phyloP scores from a whole-genome alignment of 2,329 filamentous ascomycete genomes.

The Talaromyces sp. region DNA sequence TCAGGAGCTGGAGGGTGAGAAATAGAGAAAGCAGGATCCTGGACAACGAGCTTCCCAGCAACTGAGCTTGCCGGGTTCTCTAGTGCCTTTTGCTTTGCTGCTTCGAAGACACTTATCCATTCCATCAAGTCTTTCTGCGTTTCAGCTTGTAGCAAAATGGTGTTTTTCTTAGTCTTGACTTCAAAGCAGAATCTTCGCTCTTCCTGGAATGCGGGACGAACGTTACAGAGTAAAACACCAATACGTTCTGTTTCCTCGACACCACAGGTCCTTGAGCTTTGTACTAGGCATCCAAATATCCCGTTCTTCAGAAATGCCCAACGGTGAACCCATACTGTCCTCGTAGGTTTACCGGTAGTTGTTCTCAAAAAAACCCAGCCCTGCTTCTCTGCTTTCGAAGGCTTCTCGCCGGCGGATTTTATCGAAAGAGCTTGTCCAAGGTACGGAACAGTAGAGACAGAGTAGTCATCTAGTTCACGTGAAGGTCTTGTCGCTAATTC shows the following conservation, averaged over 20 bases:
- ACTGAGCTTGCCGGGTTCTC: constrained; percentile 59
- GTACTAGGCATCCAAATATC: constrained; percentile 90
- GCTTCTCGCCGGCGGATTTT: constrained; percentile 45
- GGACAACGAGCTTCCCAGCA: constrained; percentile 40
- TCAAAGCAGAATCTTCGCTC: constrained; percentile 97
- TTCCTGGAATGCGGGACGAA: constrained; percentile 84
- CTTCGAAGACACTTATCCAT: constrained; percentile 90
- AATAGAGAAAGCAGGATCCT: constrained; percentile 81
- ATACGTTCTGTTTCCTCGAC: constrained; percentile 96
- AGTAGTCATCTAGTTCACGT: constrained; percentile 88
- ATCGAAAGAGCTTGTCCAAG: constrained; percentile 66
- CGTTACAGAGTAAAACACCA: constrained; percentile 87
- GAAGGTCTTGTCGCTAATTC: constrained; percentile 70
- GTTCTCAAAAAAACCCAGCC: constrained; percentile 87
- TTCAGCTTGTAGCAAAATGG: constrained; percentile 83
- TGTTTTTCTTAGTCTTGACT: constrained; percentile 94
- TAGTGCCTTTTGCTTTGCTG: constrained; percentile 86
- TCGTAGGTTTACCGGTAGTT: constrained; percentile 77
- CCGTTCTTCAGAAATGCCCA: constrained; percentile 97
- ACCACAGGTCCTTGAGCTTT: constrained; percentile 70
- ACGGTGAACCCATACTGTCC: constrained; percentile 81
- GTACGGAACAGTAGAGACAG: constrained; percentile 81
- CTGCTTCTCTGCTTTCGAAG: constrained; percentile 68
- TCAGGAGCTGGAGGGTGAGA: constrained; percentile 82
- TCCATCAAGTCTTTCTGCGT: constrained; percentile 87